Evolutionary conservation across 768 basidiomycete species (phyloP), one percentile per base, ranked within the genome.

Genomic region (Fistulinella prunicolor): DNA sequence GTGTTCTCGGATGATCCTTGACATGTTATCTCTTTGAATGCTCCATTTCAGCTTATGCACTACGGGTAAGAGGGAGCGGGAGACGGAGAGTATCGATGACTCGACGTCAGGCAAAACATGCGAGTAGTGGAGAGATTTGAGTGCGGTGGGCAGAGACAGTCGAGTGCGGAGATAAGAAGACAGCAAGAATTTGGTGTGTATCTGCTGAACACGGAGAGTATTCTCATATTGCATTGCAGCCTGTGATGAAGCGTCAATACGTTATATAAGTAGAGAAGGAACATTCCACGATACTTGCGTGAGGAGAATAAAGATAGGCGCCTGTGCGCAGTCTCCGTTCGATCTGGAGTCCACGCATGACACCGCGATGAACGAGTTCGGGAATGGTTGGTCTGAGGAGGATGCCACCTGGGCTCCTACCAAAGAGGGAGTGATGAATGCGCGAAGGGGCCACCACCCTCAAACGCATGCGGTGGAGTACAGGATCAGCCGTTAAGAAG

Each of bases 31-130:
- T 12, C 75, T 72, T 58, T 82, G 80, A 40, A 86, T 64, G 32
- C 77, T 81, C 85, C 85, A 89, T 62, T 87, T 88, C 51, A 89
- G 72, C 59, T 78, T 72, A 47, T 78, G 81, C 59, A 88, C 73
- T 20, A 78, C 71, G 13, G 86, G 83, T 4, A 87, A 66, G 21
- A 89, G 73, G 8, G 76, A 72, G 23, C 83, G 79, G 1, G 83
- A 82, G 41, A 88, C 67, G 17, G 66, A 70, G 5, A 73, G 66
- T 0, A 77, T 79, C 6, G 81, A 80, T 3, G 77, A 79, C 54
- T 85, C 83, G 28, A 81, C 68, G 57, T 86, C 83, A 0, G 85
- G 85, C 28, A 84, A 69, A 36, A 85, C 73, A 39, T 77, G 80
- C 0, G 73, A 69, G 30, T 67, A 67, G 61, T 78, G 70, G 10